Evolutionary conservation across 2,329 filamentous ascomycete species (phyloP).

Genomic region (Colletotrichum orchidophilum): DNA sequence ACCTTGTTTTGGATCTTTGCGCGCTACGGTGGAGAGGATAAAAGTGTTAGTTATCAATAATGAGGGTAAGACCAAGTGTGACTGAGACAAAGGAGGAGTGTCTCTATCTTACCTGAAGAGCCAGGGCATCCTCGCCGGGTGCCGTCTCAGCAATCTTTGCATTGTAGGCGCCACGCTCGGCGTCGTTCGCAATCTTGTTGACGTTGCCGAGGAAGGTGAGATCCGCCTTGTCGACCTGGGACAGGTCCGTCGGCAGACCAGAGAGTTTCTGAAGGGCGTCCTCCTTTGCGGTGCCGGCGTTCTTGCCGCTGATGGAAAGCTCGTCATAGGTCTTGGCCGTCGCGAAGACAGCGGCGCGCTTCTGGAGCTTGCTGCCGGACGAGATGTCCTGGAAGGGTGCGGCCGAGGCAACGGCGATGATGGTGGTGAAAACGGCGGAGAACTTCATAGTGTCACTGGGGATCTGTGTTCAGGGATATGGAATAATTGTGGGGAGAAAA

Average conservation of each 20-base stretch:
- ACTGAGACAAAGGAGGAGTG: background rate
- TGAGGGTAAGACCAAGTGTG: conserved; percentile 33
- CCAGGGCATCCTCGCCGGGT: conserved; percentile 53
- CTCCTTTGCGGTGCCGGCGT: conserved; percentile 54
- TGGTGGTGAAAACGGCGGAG: conserved; percentile 40
- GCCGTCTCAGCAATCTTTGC: conserved; percentile 57
- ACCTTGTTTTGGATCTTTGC: conserved; percentile 71
- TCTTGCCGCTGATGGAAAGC: conserved; percentile 57
- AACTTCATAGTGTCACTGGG: conserved; percentile 48
- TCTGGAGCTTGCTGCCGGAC: conserved; percentile 36
- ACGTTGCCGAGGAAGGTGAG: conserved; percentile 58
- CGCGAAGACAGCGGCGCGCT: conserved; percentile 42
- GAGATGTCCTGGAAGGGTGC: conserved; percentile 6
- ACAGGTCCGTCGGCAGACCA: conserved; percentile 50
- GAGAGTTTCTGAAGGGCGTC: conserved; percentile 52
- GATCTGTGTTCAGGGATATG: background rate
- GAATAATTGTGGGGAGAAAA: background rate
- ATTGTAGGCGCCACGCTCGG: conserved; percentile 63
- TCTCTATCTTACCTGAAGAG: conserved; percentile 51
- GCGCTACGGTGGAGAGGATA: conserved; percentile 42
- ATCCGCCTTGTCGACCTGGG: conserved; percentile 56
- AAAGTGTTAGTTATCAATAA: background rate
- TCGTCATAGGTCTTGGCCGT: conserved; percentile 50
- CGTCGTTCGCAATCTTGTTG: conserved; percentile 62
- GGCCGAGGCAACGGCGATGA: conserved; percentile 42